A percentile compares a stretch with the other conserved stretches of the same genome.
phyloP scores from a whole-genome alignment of 768 basidiomycete genomes.

The Mycena vulgaris region DNA sequence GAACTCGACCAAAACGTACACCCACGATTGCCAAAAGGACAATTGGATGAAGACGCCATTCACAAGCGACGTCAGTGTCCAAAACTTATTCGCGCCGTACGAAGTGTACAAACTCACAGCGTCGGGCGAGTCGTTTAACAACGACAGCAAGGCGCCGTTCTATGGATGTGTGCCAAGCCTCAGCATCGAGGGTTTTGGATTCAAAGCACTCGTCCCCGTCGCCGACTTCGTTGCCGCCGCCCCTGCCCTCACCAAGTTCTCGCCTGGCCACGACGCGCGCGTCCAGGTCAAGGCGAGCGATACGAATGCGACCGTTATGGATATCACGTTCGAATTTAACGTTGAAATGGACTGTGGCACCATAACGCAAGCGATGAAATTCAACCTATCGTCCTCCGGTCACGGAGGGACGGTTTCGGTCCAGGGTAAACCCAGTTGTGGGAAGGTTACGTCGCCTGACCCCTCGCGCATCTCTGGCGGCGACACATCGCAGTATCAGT shows the following conservation, averaged over 20 bases:
- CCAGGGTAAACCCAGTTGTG: conserved; percentile 62
- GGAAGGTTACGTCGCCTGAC: conserved; percentile 62
- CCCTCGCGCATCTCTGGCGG: conserved; percentile 68
- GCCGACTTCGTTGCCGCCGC: conserved; percentile 78
- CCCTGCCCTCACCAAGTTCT: conserved; percentile 84
- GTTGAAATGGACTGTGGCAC: conserved; percentile 79
- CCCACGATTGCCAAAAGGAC: conserved; percentile 68
- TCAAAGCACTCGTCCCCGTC: conserved; percentile 84
- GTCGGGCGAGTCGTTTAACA: conserved; percentile 76
- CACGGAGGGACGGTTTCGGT: conserved; percentile 71
- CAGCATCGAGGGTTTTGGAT: conserved; percentile 81
- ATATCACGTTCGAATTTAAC: conserved; percentile 87
- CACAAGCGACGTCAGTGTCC: conserved; percentile 69
- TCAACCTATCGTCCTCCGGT: conserved; percentile 81
- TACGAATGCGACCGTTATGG: conserved; percentile 69
- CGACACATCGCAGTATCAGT: conserved; percentile 74
- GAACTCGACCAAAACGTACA: conserved; percentile 79
- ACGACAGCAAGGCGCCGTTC: conserved; percentile 71
- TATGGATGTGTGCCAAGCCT: conserved; percentile 81
- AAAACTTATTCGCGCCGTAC: conserved; percentile 87
- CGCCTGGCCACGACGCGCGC: conserved; percentile 90
- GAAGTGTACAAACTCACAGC: conserved; percentile 81
- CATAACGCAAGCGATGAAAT: conserved; percentile 73
- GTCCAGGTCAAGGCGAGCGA: conserved; percentile 63
- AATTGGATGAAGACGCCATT: conserved; percentile 90